Base-by-base conservation (phyloP, 129 eudicot species). In the Arctium lappa region DNA sequence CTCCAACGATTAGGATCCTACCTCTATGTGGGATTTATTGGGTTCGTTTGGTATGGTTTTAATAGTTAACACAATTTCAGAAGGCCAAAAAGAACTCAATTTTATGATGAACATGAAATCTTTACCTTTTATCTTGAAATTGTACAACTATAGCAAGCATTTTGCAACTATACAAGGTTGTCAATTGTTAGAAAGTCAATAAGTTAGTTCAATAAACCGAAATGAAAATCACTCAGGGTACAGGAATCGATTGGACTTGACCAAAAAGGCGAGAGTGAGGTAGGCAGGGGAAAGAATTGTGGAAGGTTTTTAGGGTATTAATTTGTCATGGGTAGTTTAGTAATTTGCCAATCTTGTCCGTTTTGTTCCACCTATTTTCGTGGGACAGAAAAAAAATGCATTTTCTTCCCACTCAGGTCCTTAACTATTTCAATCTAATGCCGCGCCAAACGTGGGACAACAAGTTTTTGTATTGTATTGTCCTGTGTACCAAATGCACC, bases 131-230 rank as follows among this genome's bases (percentile, higher is more conserved):
- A 16, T 60, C 16, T 79, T 31, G 83, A 80, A 69, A 31, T 32
- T 2, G 66, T 81, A 72, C 48, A 53, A 62, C 29, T 60, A 38
- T 37, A 81, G 69, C 63, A 63, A 56, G 77, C 4, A 60, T 29
- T 37, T 73, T 62, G 46, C 73, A 40, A 31, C 30, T n/a, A 40
- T 80, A 42, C 29, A 66, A 46, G 53, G 46, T 62, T 8, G 85
- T 73, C 46, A 29, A 73, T 66, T 81, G 74, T 60, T 30, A 38
- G 38, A 29, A 74, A 63, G 85, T 32, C 70, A 32, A 74, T 53
- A 50, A 77, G 22, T 11, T 13, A 1, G 53, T 76, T 48, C 38
- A 29, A 18, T 15, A 12, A 69, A 36, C 46, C 46, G 63, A 39
- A 73, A 62, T n/a, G n/a, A 39, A 15, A 73, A 37, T 29, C 60